These are phyloP conservation scores for Cytospora leucostoma DNA, from an alignment of 2,329 filamentous ascomycete species.

Conservation along the genomic window DNA sequence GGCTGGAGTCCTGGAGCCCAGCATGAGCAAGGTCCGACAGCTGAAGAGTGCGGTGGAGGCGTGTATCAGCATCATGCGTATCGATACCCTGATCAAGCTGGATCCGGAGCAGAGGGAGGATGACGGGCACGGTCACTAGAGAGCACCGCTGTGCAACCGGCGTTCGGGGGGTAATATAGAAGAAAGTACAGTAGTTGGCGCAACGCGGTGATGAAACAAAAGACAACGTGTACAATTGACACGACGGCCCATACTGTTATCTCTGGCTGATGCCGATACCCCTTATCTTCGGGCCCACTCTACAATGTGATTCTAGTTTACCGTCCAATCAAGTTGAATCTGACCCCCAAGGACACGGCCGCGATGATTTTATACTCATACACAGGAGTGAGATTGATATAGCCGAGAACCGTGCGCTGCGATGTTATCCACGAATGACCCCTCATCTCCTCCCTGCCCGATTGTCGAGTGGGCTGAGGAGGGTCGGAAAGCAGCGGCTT, in stretches of 20 bases:
- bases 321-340: neutral
- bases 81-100: conserved; percentile 97
- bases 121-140: conserved; percentile 83
- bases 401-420: conserved; percentile 14
- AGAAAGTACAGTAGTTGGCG: conserved; percentile 15
- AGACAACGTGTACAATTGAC: conserved; percentile 7
- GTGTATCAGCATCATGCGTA: conserved; percentile 98
- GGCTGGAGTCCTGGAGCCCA: conserved; percentile 92
- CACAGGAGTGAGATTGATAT: conserved; percentile 9
- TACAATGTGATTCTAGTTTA: neutral
- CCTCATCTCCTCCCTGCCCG: conserved; percentile 2
- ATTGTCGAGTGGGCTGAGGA: neutral
- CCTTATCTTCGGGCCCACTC: conserved; percentile 7
- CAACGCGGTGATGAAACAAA: conserved; percentile 11
- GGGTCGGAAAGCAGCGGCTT: conserved; percentile 22
- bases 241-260: conserved; percentile 12
- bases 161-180: conserved; percentile 13
- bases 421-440: conserved; percentile 1
- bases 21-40: conserved; percentile 97
- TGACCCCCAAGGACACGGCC: conserved; percentile 3
- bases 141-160: conserved; percentile 7
- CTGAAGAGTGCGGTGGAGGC: conserved; percentile 98
- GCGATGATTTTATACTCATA: conserved; percentile 1
- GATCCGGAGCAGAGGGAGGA: conserved; percentile 86
- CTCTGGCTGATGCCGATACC: conserved; percentile 4